These are phyloP conservation scores for Plasmodium gallinaceum DNA, from an alignment of 169 alveolate species.

Conservation along the genomic window DNA sequence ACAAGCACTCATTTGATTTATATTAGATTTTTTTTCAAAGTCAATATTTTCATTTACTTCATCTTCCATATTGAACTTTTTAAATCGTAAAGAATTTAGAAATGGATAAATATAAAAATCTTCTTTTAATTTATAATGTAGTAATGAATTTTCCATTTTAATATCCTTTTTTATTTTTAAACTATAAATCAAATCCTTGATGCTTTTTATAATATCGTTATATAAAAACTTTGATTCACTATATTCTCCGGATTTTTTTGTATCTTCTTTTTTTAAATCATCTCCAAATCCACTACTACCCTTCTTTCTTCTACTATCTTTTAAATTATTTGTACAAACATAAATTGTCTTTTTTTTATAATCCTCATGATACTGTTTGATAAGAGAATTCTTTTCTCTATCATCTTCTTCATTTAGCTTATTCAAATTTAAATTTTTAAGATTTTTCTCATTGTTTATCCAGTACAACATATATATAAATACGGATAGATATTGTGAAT, in stretches of 20 bases:
- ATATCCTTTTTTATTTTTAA: slow-evolving; percentile 34
- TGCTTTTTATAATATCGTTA: slow-evolving; percentile 35
- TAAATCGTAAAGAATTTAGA: slow-evolving; percentile 15
- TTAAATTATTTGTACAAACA: not conserved
- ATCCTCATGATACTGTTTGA: slow-evolving; percentile 50
- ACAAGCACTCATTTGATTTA: not conserved
- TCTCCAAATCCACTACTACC: not conserved
- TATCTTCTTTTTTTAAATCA: not conserved
- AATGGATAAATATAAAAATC: slow-evolving; percentile 55
- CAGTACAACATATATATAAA: slow-evolving; percentile 50
- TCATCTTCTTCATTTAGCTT: slow-evolving; percentile 22
- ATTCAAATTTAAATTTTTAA: slow-evolving; percentile 1
- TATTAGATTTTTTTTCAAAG: not conserved
- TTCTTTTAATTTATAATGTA: slow-evolving; percentile 27
- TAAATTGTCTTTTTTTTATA: slow-evolving; percentile 18
- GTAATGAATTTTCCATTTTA: slow-evolving; percentile 7
- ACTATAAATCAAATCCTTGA: slow-evolving; percentile 23
- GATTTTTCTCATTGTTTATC: slow-evolving; percentile 33
- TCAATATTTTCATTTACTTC: not conserved
- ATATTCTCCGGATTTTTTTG: not conserved
- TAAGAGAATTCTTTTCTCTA: slow-evolving; percentile 19
- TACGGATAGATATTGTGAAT: slow-evolving; percentile 27
- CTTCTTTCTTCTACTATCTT: not conserved
- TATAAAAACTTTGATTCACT: not conserved
- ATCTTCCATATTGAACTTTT: not conserved